Evolutionary conservation across 805 yeast genomes (phyloP).

Genomic region (fission yeast (Schizosaccharomyces pombe)): ASM294v3 CU329670.1:4629001-4629500

Average conservation of each 20-base stretch:
- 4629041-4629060: slow-evolving; percentile 58
- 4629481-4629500: not conserved
- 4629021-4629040: slow-evolving; percentile 54
- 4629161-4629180: slow-evolving; percentile 47
- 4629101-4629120: slow-evolving; percentile 51
- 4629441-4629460: not conserved
- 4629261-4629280: not conserved
- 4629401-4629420: no score
- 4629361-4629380: not conserved
- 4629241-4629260: slow-evolving; percentile 2
- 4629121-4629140: slow-evolving; percentile 55
- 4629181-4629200: slow-evolving; percentile 70
- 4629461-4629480: not conserved
- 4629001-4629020: slow-evolving; percentile 84
- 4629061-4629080: slow-evolving; percentile 95
- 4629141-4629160: slow-evolving; percentile 44
- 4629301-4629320: not conserved
- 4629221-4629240: slow-evolving; percentile 27
- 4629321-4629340: not conserved
- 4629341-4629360: not conserved
- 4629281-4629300: not conserved
- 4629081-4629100: slow-evolving; percentile 85
- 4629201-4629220: slow-evolving; percentile 29
- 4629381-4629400: not conserved
- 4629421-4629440: not conserved